Base-by-base conservation (phyloP, 2,329 filamentous ascomycete species). In the Ophiostoma fasciatum region DNA sequence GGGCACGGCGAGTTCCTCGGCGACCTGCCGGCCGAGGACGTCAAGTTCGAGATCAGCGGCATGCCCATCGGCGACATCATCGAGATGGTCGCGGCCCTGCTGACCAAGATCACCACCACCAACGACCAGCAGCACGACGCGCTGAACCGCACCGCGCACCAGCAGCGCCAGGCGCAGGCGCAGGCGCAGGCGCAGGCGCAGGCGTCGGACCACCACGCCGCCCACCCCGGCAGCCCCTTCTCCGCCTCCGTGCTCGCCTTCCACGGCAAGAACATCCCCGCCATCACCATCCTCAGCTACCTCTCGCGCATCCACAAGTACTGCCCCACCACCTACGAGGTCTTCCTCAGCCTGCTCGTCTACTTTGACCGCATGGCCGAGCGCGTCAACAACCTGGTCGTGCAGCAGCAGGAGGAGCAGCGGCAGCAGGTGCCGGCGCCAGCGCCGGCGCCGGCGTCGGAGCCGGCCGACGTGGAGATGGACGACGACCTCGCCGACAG, bases 341-440 rank as follows among this genome's bases (percentile, higher is more conserved):
- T 98, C 0, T 98, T 98, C 52, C 62, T 98, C 41, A 94, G 87
- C 53, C 60, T 98, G 49, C 62, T 98, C 37, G 87, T 98, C 22
- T 98, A 96, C 58, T 98, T 98, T 58, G 90, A 98, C 55, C 81
- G 90, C 43, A 98, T 98, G 90, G 94, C 88, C 29, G 90, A 96
- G 55, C 73, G 84, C 40, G 85, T 96, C 40, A 96, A 96, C 53
- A 78, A 80, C 30, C 68, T 78, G 39, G 79, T 84, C 7, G 68
- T 80, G 54, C 74, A 79, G 52, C 74, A 69, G 50, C 78, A 69
- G 58, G 62, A 73, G 57, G 51, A 61, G 47, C 56, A 14, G 14
- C 30, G 29, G 29, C 36, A 37, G 15, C 26, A 21, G 31, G 9
- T 15, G 21, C 18, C 19, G 21, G 25, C 18, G 25, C 32, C 12